Evolutionary conservation across 371 early-diverging fungal species (phyloP).

Genomic region (Circinella umbellata): DNA sequence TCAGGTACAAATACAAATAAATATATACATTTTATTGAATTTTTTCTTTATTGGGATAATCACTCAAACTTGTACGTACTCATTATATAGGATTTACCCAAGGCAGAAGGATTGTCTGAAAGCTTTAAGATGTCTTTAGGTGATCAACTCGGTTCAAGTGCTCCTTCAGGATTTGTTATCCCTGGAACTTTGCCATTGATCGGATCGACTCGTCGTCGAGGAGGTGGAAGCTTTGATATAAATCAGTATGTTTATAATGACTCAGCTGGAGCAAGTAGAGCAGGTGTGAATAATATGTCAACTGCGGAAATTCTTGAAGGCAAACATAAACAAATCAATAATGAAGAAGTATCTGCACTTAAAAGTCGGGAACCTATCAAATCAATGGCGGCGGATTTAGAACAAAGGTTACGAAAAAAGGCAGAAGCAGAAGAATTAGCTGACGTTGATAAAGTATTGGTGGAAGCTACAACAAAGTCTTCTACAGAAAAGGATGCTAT

Average conservation of each 20-base stretch:
- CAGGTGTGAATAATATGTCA: background rate
- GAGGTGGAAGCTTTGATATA: background rate
- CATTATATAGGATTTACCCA: slow-evolving; percentile 30
- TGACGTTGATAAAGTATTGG: background rate
- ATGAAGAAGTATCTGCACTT: background rate
- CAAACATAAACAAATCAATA: background rate
- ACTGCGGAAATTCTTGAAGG: background rate
- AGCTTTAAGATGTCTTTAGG: slow-evolving; percentile 41
- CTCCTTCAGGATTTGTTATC: slow-evolving; percentile 42
- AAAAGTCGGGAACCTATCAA: background rate
- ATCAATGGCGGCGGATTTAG: background rate
- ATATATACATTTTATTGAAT: background rate
- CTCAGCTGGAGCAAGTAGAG: background rate
- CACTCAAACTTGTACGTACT: background rate
- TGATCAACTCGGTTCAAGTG: slow-evolving; percentile 36
- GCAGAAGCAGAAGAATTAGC: background rate
- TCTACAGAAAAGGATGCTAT: background rate
- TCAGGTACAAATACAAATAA: background rate
- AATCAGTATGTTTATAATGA: background rate
- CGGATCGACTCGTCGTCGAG: slow-evolving; percentile 42
- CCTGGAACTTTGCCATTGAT: slow-evolving; percentile 53
- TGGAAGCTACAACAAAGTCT: background rate
- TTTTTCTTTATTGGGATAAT: background rate
- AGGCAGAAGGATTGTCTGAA: slow-evolving; percentile 49
- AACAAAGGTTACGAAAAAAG: slow-evolving; percentile 3